Evolutionary conservation across 1,284 basidiomycete species (phyloP).

Genomic region (Heterobasidion annosum): DNA sequence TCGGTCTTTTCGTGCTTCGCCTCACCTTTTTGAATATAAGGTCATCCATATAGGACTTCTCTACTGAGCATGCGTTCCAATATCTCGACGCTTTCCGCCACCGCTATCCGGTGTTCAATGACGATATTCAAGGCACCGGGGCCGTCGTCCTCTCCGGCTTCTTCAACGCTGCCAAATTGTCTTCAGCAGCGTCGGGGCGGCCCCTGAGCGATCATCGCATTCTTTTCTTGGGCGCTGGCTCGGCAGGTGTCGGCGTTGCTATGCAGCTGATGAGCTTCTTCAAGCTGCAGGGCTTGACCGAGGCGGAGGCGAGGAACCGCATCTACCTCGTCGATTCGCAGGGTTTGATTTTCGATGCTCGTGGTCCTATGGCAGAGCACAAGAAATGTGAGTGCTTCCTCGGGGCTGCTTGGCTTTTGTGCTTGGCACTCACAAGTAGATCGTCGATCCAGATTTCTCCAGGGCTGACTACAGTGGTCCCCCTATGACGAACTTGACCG

Average conservation of each 20-base stretch:
- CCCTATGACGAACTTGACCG: slow-evolving; percentile 67
- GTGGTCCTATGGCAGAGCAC: slow-evolving; percentile 72
- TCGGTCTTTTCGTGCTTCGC: slow-evolving; percentile 1
- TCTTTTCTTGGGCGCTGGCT: slow-evolving; percentile 87
- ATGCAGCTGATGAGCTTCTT: slow-evolving; percentile 88
- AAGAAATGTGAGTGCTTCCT: slow-evolving; percentile 56
- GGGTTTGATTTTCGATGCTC: slow-evolving; percentile 70
- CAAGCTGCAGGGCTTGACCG: slow-evolving; percentile 65
- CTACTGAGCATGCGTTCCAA: slow-evolving; percentile 79
- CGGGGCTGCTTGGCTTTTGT: too few relatives aligned
- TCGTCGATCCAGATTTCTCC: slow-evolving; percentile 56
- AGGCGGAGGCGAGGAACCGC: slow-evolving; percentile 68
- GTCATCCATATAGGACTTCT: slow-evolving; percentile 54
- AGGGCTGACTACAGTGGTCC: slow-evolving; percentile 72
- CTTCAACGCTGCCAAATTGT: slow-evolving; percentile 79
- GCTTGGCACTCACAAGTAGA: not conserved
- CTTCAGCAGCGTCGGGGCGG: slow-evolving; percentile 61
- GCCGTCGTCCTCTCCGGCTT: slow-evolving; percentile 90
- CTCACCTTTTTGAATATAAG: not conserved
- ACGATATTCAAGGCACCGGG: slow-evolving; percentile 55
- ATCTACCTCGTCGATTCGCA: slow-evolving; percentile 87
- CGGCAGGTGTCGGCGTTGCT: slow-evolving; percentile 85
- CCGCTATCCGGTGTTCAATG: slow-evolving; percentile 78
- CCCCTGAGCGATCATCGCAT: slow-evolving; percentile 75
- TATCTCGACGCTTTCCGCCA: slow-evolving; percentile 73